These are phyloP conservation scores for Debaryomyces prosopidis DNA, from an alignment of 805 yeast genomes.

Conservation along the genomic window DNA sequence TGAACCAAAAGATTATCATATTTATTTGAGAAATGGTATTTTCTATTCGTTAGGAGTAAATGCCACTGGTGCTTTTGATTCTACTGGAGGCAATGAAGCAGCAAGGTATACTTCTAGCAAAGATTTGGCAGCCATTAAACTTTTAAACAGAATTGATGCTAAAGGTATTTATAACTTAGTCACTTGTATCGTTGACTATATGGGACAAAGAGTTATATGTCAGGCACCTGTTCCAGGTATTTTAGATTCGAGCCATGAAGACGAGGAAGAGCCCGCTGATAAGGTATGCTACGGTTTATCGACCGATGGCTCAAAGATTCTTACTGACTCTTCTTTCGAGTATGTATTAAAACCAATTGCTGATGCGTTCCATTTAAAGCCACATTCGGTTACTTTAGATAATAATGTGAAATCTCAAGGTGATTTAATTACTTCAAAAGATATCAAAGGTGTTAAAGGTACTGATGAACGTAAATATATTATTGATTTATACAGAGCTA, in stretches of 20 bases:
- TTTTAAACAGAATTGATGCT: conserved; percentile 65
- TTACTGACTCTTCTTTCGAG: conserved; percentile 53
- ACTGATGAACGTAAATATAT: conserved; percentile 82
- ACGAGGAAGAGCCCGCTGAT: conserved; percentile 32
- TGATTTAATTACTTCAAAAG: conserved; percentile 67
- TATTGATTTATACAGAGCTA: conserved; percentile 78
- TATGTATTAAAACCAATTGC: conserved; percentile 60
- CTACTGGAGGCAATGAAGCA: conserved; percentile 80
- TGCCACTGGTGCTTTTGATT: conserved; percentile 61
- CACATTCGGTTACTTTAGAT: conserved; percentile 56
- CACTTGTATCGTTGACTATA: conserved; percentile 85
- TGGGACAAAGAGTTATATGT: conserved; percentile 84
- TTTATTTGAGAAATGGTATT: conserved; percentile 78
- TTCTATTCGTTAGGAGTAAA: conserved; percentile 78
- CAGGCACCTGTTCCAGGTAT: conserved; percentile 97
- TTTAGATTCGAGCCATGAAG: conserved; percentile 47
- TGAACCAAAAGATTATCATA: conserved; percentile 60
- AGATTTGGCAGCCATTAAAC: conserved; percentile 73
- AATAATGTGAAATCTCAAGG: conserved; percentile 41
- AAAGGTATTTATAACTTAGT: conserved; percentile 67
- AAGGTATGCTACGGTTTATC: conserved; percentile 75
- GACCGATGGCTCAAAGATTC: conserved; percentile 55
- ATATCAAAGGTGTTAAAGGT: conserved; percentile 83
- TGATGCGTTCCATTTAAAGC: conserved; percentile 74
- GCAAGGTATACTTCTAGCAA: conserved; percentile 77